Conservation (phyloP, 495 filamentous ascomycete genomes). For the Penicillium antarcticum region DNA sequence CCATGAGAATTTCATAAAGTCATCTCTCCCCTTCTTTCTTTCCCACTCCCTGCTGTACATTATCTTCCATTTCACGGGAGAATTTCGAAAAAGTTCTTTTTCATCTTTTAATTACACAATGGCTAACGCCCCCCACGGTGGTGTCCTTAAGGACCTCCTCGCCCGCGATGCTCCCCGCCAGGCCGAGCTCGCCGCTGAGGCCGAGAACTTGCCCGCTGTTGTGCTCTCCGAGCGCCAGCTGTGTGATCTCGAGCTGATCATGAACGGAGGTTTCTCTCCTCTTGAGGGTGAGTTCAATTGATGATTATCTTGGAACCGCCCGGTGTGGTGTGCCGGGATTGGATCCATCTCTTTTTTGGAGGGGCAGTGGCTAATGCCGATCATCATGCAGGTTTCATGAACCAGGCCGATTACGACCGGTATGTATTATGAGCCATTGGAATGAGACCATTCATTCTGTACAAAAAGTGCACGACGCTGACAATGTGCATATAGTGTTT, state of each 20-base stretch:
- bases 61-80: slow-evolving; percentile 2
- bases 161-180: slow-evolving; percentile 83
- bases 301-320: neutral
- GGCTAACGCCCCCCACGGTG: slow-evolving; percentile 89
- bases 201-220: slow-evolving; percentile 82
- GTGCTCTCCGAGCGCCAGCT: slow-evolving; percentile 88
- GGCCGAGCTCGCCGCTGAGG: slow-evolving; percentile 72
- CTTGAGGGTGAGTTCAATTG: slow-evolving; percentile 72
- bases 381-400: slow-evolving; percentile 79
- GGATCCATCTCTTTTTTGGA: slow-evolving; percentile 5
- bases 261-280: slow-evolving; percentile 95
- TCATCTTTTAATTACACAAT: slow-evolving; percentile 33
- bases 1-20: no score
- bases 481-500: slow-evolving; percentile 63
- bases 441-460: slow-evolving; percentile 1
- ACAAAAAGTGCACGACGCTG: slow-evolving; percentile 4
- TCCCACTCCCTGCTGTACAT: slow-evolving; percentile 4
- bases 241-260: slow-evolving; percentile 93
- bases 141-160: slow-evolving; percentile 93
- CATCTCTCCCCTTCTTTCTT: neutral
- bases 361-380: slow-evolving; percentile 28
- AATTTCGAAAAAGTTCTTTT: neutral
- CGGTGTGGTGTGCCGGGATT: neutral
- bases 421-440: slow-evolving; percentile 40
- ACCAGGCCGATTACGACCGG: slow-evolving; percentile 92